Base-by-base conservation (phyloP, 106 monocot species). In the Platanthera zijinensis region DNA sequence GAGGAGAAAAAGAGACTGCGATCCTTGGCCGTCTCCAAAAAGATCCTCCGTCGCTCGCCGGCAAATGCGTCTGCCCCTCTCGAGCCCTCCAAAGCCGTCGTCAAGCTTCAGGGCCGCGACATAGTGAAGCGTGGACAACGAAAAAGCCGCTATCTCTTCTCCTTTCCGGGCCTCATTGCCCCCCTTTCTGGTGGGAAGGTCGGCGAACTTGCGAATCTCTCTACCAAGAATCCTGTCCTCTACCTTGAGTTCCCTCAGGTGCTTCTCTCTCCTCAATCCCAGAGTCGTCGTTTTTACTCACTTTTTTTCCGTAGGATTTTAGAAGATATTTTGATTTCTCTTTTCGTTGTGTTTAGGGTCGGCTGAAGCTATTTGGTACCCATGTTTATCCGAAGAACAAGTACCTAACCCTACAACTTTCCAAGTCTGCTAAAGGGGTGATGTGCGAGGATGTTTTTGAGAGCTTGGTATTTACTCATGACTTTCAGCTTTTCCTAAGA, bases 191-290 rank as follows among this genome's bases (percentile, higher is more conserved):
- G 75, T 47, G 97, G 97, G 18, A 81, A 84, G 69, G 52, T 97
- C 30, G 97, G 97, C 68, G 94, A 93, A 83, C 93, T 94, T 12
- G 75, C 94, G 64, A 77, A 91, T 70, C 94, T 94, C 53, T 84
- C 81, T 47, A 84, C 94, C 48, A 87, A 86, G 82, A 97, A 91
- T 57, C 97, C 97, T 4, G 69, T 89, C 39, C 84, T 97, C 25
- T 97, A 97, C 80, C 88, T 97, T 50, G 97, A 97, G 28, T 97
- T 97, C 75, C 97, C 97, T 21, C 84, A 93, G 86, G 96, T 91
- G 46, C 47, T 75, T 22, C 5, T 25, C 51, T 52, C 48, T 28
- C 56, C 2, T 30, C 49, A 22, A 9, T 18, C 47, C 32, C 45
- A 1, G 17, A 48, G 7, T 75, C 32, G 3, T 13, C 12, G 22